These are phyloP conservation scores for Acmispon strigosus DNA, from an alignment of 306 rosid species.

Conservation along the genomic window DNA sequence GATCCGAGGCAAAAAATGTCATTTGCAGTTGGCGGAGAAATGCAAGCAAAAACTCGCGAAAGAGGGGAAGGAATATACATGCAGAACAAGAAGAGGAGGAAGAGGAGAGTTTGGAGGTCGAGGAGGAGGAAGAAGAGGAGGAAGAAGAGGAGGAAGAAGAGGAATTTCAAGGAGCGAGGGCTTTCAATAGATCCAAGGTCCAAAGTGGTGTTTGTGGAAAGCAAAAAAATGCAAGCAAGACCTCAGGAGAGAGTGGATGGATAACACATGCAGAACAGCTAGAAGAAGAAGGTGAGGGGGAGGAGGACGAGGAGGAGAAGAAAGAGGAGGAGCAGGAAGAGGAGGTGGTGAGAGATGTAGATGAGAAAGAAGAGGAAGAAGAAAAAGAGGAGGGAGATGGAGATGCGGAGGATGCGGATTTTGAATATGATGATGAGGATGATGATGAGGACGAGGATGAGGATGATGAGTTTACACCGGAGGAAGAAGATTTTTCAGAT, in stretches of 20 bases:
- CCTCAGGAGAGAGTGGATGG: constrained; percentile 27
- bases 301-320: constrained; percentile 16
- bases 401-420: constrained; percentile 36
- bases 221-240: constrained; percentile 18
- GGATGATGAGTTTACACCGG: constrained; percentile 32
- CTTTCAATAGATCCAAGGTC: constrained; percentile 39
- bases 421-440: constrained; percentile 24
- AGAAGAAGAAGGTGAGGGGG: constrained; percentile 16
- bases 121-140: constrained; percentile 28
- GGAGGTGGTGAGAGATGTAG: constrained; percentile 2
- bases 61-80: constrained; percentile 15
- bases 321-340: constrained; percentile 23
- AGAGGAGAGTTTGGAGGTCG: background rate
- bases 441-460: constrained; percentile 21
- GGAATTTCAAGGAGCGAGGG: constrained; percentile 23
- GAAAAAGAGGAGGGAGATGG: constrained; percentile 23
- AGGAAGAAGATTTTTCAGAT: constrained; percentile 67
- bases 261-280: constrained; percentile 13
- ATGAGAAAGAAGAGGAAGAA: constrained; percentile 14
- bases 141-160: constrained; percentile 45
- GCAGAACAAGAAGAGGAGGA: constrained; percentile 16
- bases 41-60: constrained; percentile 18
- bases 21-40: background rate
- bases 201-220: constrained; percentile 18
- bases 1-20: constrained; percentile 35